Base-by-base conservation (phyloP, 371 early-diverging fungal species). In the Fennellomyces sp. region DNA sequence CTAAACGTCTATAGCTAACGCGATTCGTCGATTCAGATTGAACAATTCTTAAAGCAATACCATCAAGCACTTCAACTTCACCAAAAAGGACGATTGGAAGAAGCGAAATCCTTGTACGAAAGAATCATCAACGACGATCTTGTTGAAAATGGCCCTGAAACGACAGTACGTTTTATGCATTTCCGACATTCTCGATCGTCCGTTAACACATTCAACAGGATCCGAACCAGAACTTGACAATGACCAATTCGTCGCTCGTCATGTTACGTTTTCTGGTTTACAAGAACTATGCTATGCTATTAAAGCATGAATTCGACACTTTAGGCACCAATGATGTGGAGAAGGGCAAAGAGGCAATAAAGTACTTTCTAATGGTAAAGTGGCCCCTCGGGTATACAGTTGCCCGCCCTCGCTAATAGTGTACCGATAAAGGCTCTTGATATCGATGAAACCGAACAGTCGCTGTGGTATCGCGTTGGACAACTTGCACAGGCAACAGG, bases 341-440 rank as follows among this genome's bases (percentile, higher is more conserved):
- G 5, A 17, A 63, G 2, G 72, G 69, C 10, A 72, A 69, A 23
- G 61, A 76, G 2, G 86, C 85, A 2, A 51, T 83, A 6, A 64
- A 73, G 15, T 75, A 75, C 39, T 86, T 84, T 51, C 58, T 83
- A 15, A 78, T 82, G 76, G 86, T 85, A 71, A 45, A 21, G 17
- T n/a, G n/a, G n/a, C n/a, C n/a, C n/a, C n/a, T n/a, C n/a, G n/a
- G n/a, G n/a, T n/a, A n/a, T n/a, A n/a, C n/a, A n/a, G n/a, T n/a
- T n/a, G n/a, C n/a, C n/a, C n/a, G n/a, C n/a, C n/a, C n/a, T n/a
- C n/a, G n/a, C n/a, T n/a, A n/a, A n/a, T n/a, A n/a, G n/a, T n/a
- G n/a, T n/a, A n/a, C n/a, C n/a, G n/a, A n/a, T n/a, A n/a, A n/a
- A 86, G 83, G 87, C 88, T 4, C 56, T 81, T 6, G 64, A 74